Conservation (phyloP, 2,329 filamentous ascomycete genomes). For the Capronia coronata region DNA sequence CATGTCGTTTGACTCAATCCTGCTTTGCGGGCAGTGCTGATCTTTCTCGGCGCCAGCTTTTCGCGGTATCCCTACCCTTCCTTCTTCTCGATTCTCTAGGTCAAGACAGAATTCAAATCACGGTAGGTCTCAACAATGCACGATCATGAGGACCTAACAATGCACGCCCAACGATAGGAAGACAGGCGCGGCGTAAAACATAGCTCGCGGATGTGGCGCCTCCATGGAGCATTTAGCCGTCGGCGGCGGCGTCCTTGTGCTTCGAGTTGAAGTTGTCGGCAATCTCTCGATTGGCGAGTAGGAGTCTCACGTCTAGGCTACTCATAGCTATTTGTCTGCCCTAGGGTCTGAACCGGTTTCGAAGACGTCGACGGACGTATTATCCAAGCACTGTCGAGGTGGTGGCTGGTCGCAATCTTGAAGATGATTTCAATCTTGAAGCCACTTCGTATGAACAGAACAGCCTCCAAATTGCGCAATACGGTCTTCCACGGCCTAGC, state of each 20-base stretch:
- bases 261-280: too few species aligned
- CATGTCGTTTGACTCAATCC: constrained; percentile 22
- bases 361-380: background rate
- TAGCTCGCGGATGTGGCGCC: constrained; percentile 19
- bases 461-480: too few species aligned
- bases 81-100: background rate
- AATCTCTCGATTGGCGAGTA: constrained; percentile 20
- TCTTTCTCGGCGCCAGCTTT: constrained; percentile 10
- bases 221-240: constrained; percentile 14
- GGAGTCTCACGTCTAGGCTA: background rate
- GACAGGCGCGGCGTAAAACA: background rate
- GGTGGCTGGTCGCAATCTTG: too few species aligned
- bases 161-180: too few species aligned
- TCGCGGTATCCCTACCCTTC: background rate
- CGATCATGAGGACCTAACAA: too few species aligned
- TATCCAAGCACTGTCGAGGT: too few species aligned
- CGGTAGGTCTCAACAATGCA: background rate
- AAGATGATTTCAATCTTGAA: too few species aligned
- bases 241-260: constrained; percentile 7
- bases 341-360: background rate
- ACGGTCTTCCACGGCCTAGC: too few species aligned
- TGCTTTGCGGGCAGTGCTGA: constrained; percentile 16
- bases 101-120: background rate
- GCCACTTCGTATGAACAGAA: too few species aligned
- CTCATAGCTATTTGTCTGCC: background rate